These are phyloP conservation scores for Mercurialis annua DNA, from an alignment of 345 rosid genomes.

Conservation along the genomic window DNA sequence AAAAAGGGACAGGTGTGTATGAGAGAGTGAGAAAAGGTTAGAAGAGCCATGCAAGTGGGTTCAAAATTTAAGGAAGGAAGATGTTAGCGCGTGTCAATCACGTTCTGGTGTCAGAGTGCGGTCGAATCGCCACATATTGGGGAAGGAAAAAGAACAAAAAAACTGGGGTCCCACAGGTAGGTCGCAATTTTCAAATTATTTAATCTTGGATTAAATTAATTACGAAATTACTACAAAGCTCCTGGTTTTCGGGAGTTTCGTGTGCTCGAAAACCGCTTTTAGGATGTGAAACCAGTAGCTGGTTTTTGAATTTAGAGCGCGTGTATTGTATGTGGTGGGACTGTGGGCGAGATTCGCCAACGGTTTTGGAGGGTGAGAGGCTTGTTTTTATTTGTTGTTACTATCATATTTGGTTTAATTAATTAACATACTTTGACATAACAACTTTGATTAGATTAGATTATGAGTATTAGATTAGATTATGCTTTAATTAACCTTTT, in stretches of 20 bases:
- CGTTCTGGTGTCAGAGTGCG: constrained; percentile 55
- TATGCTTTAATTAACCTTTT: background rate
- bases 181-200: constrained; percentile 16
- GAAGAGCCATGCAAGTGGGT: constrained; percentile 46
- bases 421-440: background rate
- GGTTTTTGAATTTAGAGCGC: constrained; percentile 39
- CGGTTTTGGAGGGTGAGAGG: constrained; percentile 32
- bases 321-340: constrained; percentile 11
- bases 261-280: constrained; percentile 32
- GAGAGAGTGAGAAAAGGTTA: constrained; percentile 19
- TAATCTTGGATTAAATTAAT: too few species aligned
- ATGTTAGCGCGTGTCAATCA: constrained; percentile 54
- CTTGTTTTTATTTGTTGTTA: background rate
- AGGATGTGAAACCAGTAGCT: constrained; percentile 30
- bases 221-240: constrained; percentile 19
- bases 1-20: constrained; percentile 1
- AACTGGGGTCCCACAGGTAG: constrained; percentile 21
- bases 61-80: constrained; percentile 21
- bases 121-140: constrained; percentile 85
- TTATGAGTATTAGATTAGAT: background rate
- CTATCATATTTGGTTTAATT: constrained; percentile 27
- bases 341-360: constrained; percentile 50
- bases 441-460: constrained; percentile 2
- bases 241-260: constrained; percentile 76
- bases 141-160: background rate